phyloP scores from a whole-genome alignment of 805 yeast genomes.

The baker's yeast (Saccharomyces cerevisiae) region DNA sequence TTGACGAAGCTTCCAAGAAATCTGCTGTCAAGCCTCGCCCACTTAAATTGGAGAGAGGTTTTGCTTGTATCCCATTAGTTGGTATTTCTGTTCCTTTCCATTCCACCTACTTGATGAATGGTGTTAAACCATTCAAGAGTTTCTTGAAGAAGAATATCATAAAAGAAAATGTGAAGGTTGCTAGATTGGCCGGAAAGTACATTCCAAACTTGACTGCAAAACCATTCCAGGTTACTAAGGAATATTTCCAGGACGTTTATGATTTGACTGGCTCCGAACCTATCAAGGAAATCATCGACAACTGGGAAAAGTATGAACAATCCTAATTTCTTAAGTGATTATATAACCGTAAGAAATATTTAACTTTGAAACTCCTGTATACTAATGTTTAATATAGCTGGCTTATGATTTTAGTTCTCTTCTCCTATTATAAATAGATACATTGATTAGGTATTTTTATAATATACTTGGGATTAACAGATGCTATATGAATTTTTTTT shows the following conservation, averaged over 20 bases:
- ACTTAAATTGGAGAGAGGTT: conserved; percentile 93
- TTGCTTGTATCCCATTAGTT: conserved; percentile 94
- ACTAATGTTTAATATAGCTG: not conserved
- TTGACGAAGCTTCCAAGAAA: conserved; percentile 74
- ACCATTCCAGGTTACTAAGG: conserved; percentile 93
- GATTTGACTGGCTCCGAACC: conserved; percentile 83
- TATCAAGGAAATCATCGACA: conserved; percentile 81
- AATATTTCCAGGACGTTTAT: conserved; percentile 94
- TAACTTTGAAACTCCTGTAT: not conserved
- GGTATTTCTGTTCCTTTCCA: conserved; percentile 99
- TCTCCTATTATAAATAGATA: not conserved
- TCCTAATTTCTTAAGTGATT: not conserved
- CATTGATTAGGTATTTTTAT: not conserved
- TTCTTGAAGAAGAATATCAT: conserved; percentile 94
- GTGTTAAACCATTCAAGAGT: conserved; percentile 98
- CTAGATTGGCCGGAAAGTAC: conserved; percentile 87
- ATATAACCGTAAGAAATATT: not conserved
- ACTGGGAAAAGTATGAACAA: conserved; percentile 80
- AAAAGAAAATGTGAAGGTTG: conserved; percentile 89
- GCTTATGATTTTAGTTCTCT: not conserved
- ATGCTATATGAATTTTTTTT: not conserved
- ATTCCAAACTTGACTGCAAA: conserved; percentile 98
- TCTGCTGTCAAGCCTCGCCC: conserved; percentile 90
- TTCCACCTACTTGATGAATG: conserved; percentile 94
- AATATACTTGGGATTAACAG: not conserved